Evolutionary conservation across 179 eudicot genomes (phyloP), one percentile per base, ranked within the genome.

Genomic region (Spinacia oleracea): DNA sequence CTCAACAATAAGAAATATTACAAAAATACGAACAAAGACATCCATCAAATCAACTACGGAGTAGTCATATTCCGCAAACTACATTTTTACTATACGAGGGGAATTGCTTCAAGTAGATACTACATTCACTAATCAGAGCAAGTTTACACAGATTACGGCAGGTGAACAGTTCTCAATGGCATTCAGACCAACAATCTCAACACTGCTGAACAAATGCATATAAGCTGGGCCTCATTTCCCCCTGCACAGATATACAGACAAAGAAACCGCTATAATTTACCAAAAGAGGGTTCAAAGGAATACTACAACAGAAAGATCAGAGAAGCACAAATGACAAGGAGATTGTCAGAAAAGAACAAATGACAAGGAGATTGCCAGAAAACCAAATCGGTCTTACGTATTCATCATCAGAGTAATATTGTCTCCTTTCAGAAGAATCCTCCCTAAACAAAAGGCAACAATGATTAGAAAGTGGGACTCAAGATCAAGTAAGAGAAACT

Each of bases 331-430:
- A 38, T 21, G 64, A 45, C 62, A 34, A 0, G 9, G 20, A 0
- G 10, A 3, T 14, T 68, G 21, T 23, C 29, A 46, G 7, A 46
- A 48, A 48, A 43, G 11, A 34, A 45, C 50, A 31, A 23, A 16
- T 38, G 14, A 21, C 40, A 45, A 20, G 50, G 10, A 8, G 18
- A n/a, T n/a, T n/a, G n/a, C n/a, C n/a, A 38, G 59, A 18, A 72
- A 11, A n/a, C 14, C 46, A 58, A 1, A 70, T 43, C 64, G 48
- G 6, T 78, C 89, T 72, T 86, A 87, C 94, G 92, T 77, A 76
- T 89, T 90, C 97, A 92, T 92, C 97, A 92, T 90, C 80, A 92
- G 85, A n/a, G 98, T 90, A 46, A 94, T 92, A 78, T 89, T 92
- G 83, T 94, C 95, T 58, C 97, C 93, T 83, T 94, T 92, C 21